These are phyloP conservation scores for Manihot esculenta DNA, from an alignment of 441 rosid species.

Conservation along the genomic window DNA sequence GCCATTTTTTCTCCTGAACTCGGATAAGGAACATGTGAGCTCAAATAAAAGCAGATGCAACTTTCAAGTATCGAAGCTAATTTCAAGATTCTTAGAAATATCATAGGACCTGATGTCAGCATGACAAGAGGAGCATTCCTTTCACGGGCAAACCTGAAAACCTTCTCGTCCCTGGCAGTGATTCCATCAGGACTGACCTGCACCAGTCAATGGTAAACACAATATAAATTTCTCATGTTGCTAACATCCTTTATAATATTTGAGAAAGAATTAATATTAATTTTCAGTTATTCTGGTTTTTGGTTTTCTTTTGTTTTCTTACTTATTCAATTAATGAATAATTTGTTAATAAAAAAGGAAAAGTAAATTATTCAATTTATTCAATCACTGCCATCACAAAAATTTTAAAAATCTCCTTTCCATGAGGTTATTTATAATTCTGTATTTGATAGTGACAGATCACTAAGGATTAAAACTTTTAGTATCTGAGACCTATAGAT, in stretches of 20 bases:
- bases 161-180: constrained; percentile 81
- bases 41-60: neutral
- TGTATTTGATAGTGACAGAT: neutral
- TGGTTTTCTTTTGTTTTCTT: neutral
- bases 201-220: constrained; percentile 23
- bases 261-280: neutral
- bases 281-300: neutral
- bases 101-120: constrained; percentile 81
- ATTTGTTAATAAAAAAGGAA: neutral
- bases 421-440: neutral
- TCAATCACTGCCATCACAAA: neutral
- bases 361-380: neutral
- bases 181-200: constrained; percentile 87
- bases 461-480: neutral
- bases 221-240: neutral
- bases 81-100: neutral
- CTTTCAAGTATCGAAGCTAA: neutral
- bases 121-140: constrained; percentile 75
- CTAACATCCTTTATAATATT: neutral
- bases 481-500: neutral
- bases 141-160: constrained; percentile 76
- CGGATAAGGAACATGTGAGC: neutral
- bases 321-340: neutral
- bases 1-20: neutral
- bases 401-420: neutral